Evolutionary conservation across 169 alveolate genomes (phyloP).

Genomic region (Theileria luwenshuni): DNA sequence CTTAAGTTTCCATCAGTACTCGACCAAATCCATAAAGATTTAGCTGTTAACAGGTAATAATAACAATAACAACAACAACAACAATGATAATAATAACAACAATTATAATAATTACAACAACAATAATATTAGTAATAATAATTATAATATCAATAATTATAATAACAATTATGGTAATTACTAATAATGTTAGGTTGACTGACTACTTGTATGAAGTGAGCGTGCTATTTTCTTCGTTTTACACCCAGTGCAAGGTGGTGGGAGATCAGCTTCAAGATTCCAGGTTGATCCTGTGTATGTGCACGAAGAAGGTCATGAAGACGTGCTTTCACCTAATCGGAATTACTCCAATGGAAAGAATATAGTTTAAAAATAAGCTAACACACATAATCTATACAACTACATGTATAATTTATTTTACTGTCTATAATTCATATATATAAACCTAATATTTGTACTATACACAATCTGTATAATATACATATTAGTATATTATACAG

Average conservation of each 20-base stretch:
- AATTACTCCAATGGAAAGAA: constrained; percentile 80
- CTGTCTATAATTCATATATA: no score
- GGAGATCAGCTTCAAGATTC: constrained; percentile 88
- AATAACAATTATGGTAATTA: no score
- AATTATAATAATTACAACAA: neutral
- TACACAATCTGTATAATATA: no score
- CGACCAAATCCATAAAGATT: constrained; percentile 62
- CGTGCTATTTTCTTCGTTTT: constrained; percentile 91
- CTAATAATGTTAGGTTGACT: constrained; percentile 80
- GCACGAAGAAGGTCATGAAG: constrained; percentile 86
- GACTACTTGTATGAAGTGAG: constrained; percentile 94
- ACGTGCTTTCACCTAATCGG: constrained; percentile 73
- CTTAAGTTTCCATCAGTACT: constrained; percentile 75
- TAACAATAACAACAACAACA: neutral
- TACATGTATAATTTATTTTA: neutral
- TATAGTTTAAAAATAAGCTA: no score
- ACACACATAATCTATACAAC: neutral
- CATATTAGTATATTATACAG: neutral
- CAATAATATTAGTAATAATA: no score
- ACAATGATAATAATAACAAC: neutral
- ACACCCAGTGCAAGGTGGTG: constrained; percentile 90
- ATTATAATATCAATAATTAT: no score
- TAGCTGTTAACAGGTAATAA: constrained; percentile 65
- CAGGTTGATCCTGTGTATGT: constrained; percentile 88
- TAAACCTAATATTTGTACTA: neutral